Base-by-base conservation (phyloP, 2,329 filamentous ascomycete species). In the Xylariaceae sp. region DNA sequence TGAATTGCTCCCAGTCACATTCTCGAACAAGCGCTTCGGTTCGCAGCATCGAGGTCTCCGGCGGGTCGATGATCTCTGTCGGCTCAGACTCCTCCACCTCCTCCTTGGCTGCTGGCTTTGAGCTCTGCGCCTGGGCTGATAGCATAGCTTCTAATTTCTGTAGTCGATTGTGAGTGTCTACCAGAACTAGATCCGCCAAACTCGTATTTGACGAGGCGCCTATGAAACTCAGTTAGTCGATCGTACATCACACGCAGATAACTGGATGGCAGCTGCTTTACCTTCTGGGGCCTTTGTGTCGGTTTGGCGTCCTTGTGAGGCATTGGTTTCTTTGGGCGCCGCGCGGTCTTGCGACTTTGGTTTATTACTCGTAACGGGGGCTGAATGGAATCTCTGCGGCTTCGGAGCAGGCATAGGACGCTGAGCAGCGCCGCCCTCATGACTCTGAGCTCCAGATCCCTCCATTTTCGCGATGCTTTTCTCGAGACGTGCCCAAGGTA, bases 1-100 rank as follows among this genome's bases (percentile, higher is more conserved):
- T 64, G 42, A 64, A 64, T 35, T 64, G 62, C 42, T 64, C 62
- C 62, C 62, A 64, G 51, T 55, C 62, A 44, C 62, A 63, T 3
- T 64, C 62, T 34, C 62, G 59, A 37, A 59, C 53, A 30, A 53
- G 23, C 13, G 62, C 58, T 30, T 57, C 62, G 11, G 60, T 63
- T 9, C 53, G 55, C 13, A 64, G 56, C 58, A 62, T 63, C 23
- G 58, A 53, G 34, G 56, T 53, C 7, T 59, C 61, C 3, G 58
- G 58, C 7, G 30, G 18, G 7, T 50, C 48, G 11, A 50, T 13
- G 9, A 51, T n/a, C 30, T 60, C 61, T 4, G 57, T 15, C 3
- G 37, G 13, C 11, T 9, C 37, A 42, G 37, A 13, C 11, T 9
- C 37, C 8, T 15, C 15, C 2, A 45, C 35, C 44, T 59, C 53